Evolutionary conservation across 768 basidiomycete genomes (phyloP).

Genomic region (Gloeopeniophorella convolvens): DNA sequence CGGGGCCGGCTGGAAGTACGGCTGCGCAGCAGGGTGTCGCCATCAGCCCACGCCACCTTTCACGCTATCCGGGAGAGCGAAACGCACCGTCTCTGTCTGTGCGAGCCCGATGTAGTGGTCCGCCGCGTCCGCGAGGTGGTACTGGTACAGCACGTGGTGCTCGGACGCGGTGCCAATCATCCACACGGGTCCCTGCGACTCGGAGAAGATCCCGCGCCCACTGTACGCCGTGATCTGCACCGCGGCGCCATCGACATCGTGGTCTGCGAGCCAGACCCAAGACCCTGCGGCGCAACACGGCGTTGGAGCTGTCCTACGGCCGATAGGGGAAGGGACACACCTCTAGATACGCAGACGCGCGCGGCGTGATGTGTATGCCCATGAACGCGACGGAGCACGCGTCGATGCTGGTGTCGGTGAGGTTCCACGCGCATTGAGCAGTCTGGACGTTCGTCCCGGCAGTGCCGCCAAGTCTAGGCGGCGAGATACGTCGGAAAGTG

Average conservation of each 20-base stretch:
- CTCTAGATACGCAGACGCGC: conserved; percentile 47
- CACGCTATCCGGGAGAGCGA: no score
- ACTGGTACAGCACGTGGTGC: conserved; percentile 65
- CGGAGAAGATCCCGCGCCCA: no score
- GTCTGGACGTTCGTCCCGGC: conserved; percentile 29
- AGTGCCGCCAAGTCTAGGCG: no score
- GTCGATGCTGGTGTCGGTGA: conserved; percentile 25
- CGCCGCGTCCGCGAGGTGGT: conserved; percentile 51
- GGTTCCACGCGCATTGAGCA: conserved; percentile 31
- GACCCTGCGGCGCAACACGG: no score
- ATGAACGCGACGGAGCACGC: conserved; percentile 68
- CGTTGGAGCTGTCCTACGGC: no score
- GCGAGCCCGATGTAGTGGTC: conserved; percentile 67
- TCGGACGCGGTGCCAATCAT: conserved; percentile 75
- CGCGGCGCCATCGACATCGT: conserved; percentile 56
- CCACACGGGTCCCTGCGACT: conserved; percentile 76
- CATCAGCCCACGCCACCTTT: no score
- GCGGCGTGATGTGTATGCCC: conserved; percentile 46
- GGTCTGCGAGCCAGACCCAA: conserved; percentile 83
- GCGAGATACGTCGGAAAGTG: no score
- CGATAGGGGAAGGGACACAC: conserved; percentile 29
- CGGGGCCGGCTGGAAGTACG: conserved; percentile 62
- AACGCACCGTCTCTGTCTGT: conserved; percentile 72
- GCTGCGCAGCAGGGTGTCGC: no score
- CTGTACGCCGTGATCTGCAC: conserved; percentile 47